Evolutionary conservation across 306 rosid species (phyloP), one percentile per base, ranked within the genome.

Genomic region (Malus fusca): DNA sequence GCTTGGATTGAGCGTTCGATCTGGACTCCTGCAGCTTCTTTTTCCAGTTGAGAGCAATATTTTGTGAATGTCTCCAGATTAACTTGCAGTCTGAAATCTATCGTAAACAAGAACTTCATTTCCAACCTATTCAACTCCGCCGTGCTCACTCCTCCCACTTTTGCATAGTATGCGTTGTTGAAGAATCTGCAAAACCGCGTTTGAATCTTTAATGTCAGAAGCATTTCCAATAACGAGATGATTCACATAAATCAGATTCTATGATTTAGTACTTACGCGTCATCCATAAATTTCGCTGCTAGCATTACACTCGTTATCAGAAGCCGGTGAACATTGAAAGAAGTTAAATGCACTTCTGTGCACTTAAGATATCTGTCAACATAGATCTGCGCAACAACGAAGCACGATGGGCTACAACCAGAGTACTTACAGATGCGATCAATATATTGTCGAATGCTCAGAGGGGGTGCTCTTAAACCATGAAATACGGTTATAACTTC

Each of bases 321-420:
- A 66, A 96, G 93, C 70, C 99, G 92, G 78, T 96, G 99, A 53
- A 89, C 96, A 51, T 88, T 96, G 18, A 89, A 96, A 3, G 98
- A 96, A 43, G 96, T 90, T 82, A 92, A 77, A 42, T 85, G 90
- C 63, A 85, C 64, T 37, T 92, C 84, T 0, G 91, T 83, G 81
- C 81, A 56, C 66, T 90, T 83, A 71, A 92, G 76, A 58, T 82
- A 89, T 87, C 99, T 83, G 76, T 96, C 99, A 19, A 92, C 79
- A 26, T 96, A 96, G 62, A 96, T 86, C 51, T 89, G 82, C 0
- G 97, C 93, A 31, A 89, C 83, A 58, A 96, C 91, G 31, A 96
- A 96, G 88, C 99, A 96, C 2, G 99, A 96, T 0, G 99, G 97
- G 82, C 98, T 96, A 88, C 99, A 96, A 23, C 92, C 84, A 4